Percentiles rank a stretch among this genome's conserved stretches.
Evolutionary conservation across 1,284 basidiomycete genomes (phyloP).

Genomic region (Rhodotorula mucilaginosa): DNA sequence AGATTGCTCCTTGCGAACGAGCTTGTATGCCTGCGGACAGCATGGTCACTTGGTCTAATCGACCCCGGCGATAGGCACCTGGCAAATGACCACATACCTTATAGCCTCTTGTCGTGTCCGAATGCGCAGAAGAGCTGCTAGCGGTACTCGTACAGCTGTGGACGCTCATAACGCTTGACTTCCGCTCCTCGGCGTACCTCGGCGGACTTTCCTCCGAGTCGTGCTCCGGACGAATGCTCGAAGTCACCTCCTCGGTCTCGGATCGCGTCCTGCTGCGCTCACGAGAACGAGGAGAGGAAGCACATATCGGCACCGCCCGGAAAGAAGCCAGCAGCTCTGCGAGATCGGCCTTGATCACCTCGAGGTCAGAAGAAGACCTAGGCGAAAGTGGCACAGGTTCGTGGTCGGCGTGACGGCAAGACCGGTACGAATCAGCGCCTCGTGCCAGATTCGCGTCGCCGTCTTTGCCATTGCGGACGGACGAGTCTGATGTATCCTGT

Average conservation of each 20-base stretch:
- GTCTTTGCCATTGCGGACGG: too few species aligned
- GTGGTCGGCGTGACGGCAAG: neutral
- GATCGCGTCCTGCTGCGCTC: neutral
- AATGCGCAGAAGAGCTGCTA: neutral
- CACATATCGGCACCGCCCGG: too few species aligned
- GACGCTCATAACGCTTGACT: neutral
- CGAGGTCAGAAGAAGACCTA: neutral
- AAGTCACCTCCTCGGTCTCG: neutral
- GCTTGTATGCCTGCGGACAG: conserved; percentile 21
- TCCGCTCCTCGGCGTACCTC: neutral
- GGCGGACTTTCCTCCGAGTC: neutral
- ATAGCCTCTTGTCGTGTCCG: conserved; percentile 7
- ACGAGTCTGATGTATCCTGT: too few species aligned
- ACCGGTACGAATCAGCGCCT: too few species aligned
- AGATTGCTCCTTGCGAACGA: conserved; percentile 9
- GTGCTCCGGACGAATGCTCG: neutral
- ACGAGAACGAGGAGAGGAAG: too few species aligned
- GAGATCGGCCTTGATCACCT: conserved; percentile 1
- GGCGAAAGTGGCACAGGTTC: neutral
- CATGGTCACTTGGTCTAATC: neutral
- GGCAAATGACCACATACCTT: neutral
- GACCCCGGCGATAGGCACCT: neutral
- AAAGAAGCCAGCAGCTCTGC: neutral
- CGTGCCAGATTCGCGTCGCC: too few species aligned
- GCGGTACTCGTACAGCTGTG: neutral